phyloP scores from a whole-genome alignment of 805 yeast genomes.

The Saturnispora halmiae region DNA sequence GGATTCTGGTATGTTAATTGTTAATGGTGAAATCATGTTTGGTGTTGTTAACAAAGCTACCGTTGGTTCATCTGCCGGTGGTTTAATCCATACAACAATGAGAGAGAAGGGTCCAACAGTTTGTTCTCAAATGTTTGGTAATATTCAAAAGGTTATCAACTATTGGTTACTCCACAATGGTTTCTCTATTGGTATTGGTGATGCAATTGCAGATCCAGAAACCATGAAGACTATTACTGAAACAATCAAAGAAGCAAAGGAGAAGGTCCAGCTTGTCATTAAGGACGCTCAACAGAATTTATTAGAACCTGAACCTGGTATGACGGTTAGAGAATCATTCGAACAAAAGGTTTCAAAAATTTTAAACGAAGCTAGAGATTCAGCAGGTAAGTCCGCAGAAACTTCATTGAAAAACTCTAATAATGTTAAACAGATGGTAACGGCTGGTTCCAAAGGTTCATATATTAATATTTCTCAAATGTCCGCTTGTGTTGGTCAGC shows the following conservation, averaged over 20 bases:
- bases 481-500: conserved; percentile 99
- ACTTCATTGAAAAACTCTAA: conserved; percentile 87
- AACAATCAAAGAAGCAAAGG: conserved; percentile 88
- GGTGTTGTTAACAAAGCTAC: conserved; percentile 98
- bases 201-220: conserved; percentile 94
- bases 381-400: conserved; percentile 98
- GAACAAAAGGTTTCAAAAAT: conserved; percentile 95
- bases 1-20: conserved; percentile 92
- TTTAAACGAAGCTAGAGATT: conserved; percentile 96
- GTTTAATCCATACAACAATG: conserved; percentile 93
- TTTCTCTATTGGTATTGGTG: conserved; percentile 99
- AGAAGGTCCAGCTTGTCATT: conserved; percentile 89
- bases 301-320: conserved; percentile 96
- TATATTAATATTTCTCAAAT: conserved; percentile 97
- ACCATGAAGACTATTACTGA: conserved; percentile 92
- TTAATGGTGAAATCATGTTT: conserved; percentile 92
- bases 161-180: conserved; percentile 96
- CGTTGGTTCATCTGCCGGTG: conserved; percentile 98
- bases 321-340: conserved; percentile 97
- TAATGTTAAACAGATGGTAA: conserved; percentile 98
- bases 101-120: conserved; percentile 92
- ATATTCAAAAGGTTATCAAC: conserved; percentile 90
- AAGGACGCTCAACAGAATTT: conserved; percentile 83
- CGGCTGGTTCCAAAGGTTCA: conserved; percentile 98
- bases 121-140: conserved; percentile 86